phyloP scores from a whole-genome alignment of 345 rosid species.

The Salix brachista region DNA sequence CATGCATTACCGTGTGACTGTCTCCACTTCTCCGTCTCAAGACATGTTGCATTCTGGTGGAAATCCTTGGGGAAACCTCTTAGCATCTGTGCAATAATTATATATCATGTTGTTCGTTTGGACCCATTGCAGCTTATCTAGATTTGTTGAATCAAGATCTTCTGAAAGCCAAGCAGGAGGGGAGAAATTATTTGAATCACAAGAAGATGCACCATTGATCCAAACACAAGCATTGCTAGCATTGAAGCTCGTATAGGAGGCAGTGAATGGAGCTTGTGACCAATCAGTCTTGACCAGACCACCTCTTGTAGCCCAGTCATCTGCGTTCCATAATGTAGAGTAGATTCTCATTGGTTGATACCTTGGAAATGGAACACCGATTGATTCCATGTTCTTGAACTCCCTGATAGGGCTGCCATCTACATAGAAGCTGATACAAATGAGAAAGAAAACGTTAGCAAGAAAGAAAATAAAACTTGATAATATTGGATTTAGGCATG shows the following conservation, averaged over 20 bases:
- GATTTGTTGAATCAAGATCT: not conserved
- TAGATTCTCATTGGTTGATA: constrained; percentile 2
- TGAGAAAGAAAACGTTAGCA: not conserved
- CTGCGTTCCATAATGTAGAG: constrained; percentile 11
- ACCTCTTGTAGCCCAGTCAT: constrained; percentile 16
- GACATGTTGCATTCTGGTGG: not conserved
- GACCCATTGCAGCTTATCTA: not conserved
- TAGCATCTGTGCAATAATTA: no score
- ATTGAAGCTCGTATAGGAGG: not conserved
- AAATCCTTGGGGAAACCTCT: not conserved
- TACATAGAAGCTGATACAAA: not conserved
- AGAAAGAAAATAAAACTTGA: not conserved
- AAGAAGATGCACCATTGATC: not conserved
- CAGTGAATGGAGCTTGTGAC: not conserved
- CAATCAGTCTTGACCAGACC: not conserved
- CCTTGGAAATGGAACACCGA: constrained; percentile 9
- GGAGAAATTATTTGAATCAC: not conserved
- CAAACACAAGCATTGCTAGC: not conserved
- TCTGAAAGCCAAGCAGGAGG: not conserved
- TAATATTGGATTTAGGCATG: not conserved
- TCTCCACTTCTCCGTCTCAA: not conserved
- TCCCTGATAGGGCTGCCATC: not conserved
- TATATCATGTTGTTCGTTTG: no score
- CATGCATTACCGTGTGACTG: not conserved
- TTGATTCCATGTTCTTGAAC: not conserved